phyloP scores from a whole-genome alignment of 1,284 basidiomycete genomes.

The Kwoniella shivajii region DNA sequence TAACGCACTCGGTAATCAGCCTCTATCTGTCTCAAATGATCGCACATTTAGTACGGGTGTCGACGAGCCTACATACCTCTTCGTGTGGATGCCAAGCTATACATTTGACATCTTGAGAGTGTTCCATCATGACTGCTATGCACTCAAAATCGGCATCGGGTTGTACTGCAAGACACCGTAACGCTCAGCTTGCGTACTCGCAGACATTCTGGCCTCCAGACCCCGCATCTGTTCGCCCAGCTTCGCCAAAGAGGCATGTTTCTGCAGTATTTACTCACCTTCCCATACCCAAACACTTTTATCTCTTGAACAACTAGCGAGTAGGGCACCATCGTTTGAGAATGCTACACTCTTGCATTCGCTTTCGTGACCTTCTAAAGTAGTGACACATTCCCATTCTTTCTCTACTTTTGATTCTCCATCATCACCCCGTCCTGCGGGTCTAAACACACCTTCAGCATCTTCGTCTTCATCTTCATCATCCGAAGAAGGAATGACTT shows the following conservation, averaged over 20 bases:
- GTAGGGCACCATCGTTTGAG: conserved; percentile 71
- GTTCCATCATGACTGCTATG: conserved; percentile 94
- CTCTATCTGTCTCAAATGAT: neutral
- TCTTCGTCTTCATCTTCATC: conserved; percentile 44
- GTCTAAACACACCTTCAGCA: conserved; percentile 42
- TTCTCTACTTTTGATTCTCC: conserved; percentile 11
- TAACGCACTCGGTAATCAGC: neutral
- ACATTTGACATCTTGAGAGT: conserved; percentile 93
- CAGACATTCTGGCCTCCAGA: neutral
- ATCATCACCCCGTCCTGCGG: conserved; percentile 41
- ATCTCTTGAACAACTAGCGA: conserved; percentile 92
- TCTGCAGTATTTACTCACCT: conserved; percentile 59
- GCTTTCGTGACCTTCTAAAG: conserved; percentile 93
- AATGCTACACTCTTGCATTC: conserved; percentile 96
- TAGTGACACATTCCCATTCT: conserved; percentile 64
- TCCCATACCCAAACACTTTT: conserved; percentile 99
- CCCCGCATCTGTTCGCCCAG: too few species aligned
- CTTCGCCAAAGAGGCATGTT: neutral
- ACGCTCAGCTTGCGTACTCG: neutral
- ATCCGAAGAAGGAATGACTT: conserved; percentile 54
- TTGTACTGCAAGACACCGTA: conserved; percentile 61
- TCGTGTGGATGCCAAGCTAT: conserved; percentile 94
- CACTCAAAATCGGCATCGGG: conserved; percentile 95
- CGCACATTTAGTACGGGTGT: too few species aligned
- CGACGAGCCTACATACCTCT: conserved; percentile 64